Conservation (phyloP, 2,329 filamentous ascomycete species). For the Exophiala bonariae region DNA sequence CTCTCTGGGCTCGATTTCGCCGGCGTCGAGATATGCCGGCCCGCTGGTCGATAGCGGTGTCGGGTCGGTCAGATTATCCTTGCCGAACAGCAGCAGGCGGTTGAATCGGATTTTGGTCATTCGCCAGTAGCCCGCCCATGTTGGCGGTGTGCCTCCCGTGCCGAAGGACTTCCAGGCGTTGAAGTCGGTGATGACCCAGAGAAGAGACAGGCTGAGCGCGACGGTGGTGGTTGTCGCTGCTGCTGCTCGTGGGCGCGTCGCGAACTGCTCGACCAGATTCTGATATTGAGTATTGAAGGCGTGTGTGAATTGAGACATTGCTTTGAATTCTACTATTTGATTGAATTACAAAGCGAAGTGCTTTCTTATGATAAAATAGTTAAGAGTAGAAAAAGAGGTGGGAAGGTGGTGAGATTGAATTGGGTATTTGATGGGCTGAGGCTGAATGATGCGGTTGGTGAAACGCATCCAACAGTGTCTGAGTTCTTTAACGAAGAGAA, state of each 20-base stretch:
- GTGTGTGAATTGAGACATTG: conserved; percentile 7
- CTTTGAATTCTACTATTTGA: no score
- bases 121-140: conserved; percentile 24
- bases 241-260: conserved; percentile 11
- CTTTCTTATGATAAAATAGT: no score
- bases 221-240: conserved; percentile 10
- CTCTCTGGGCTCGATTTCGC: conserved; percentile 6
- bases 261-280: conserved; percentile 7
- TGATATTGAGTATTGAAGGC: conserved; percentile 9
- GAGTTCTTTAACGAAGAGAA: no score
- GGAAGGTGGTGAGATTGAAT: no score
- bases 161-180: conserved; percentile 23
- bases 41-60: conserved; percentile 16
- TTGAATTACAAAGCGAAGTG: no score
- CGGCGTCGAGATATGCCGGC: conserved; percentile 17
- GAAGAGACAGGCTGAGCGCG: conserved; percentile 11
- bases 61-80: conserved; percentile 19
- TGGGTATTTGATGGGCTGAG: no score
- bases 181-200: conserved; percentile 23
- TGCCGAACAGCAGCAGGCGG: conserved; percentile 15
- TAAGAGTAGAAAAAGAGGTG: no score
- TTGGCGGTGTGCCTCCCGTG: conserved; percentile 25
- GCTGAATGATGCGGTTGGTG: no score
- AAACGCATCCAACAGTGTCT: no score
- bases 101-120: conserved; percentile 24